Conservation (phyloP, 257 asterid genomes). For the Solanum tacnaense region DNA sequence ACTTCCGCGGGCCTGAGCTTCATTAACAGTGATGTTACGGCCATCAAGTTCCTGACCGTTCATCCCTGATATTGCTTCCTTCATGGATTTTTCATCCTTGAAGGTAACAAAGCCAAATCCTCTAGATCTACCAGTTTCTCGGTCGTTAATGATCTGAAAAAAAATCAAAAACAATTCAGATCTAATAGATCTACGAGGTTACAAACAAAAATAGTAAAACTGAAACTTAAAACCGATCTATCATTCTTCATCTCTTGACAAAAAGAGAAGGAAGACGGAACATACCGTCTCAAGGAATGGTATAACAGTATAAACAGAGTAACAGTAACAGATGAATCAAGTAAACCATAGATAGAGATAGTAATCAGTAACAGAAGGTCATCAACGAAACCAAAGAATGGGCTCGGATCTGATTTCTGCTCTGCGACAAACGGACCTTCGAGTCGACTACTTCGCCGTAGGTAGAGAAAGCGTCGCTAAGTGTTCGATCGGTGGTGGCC, state of each 20-base stretch:
- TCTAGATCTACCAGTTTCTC: constrained; percentile 92
- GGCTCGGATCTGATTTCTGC: constrained; percentile 19
- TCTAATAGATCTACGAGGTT: not conserved
- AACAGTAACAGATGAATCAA: not conserved
- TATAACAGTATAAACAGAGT: not conserved
- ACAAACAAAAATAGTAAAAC: not conserved
- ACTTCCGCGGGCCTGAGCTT: constrained; percentile 77
- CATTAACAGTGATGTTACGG: constrained; percentile 77
- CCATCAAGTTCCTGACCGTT: constrained; percentile 83
- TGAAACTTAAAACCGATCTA: constrained; percentile 9
- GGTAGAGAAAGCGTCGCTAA: constrained; percentile 31
- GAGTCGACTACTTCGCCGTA: constrained; percentile 56
- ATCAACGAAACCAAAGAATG: constrained; percentile 21
- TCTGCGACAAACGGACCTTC: constrained; percentile 42
- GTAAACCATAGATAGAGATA: not conserved
- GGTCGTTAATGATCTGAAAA: constrained; percentile 60
- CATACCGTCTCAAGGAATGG: constrained; percentile 22
- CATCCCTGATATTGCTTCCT: constrained; percentile 66
- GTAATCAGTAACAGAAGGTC: not conserved
- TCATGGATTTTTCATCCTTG: constrained; percentile 65
- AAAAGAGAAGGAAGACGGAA: constrained; percentile 5
- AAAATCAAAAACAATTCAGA: not conserved
- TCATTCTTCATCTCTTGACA: constrained; percentile 14
- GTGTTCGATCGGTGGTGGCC: constrained; percentile 47
- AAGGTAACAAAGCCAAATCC: constrained; percentile 93